A percentile compares a stretch with the other conserved stretches of the same genome.
Evolutionary conservation across 106 monocot species (phyloP).

Genomic region (Platanthera zijinensis): DNA sequence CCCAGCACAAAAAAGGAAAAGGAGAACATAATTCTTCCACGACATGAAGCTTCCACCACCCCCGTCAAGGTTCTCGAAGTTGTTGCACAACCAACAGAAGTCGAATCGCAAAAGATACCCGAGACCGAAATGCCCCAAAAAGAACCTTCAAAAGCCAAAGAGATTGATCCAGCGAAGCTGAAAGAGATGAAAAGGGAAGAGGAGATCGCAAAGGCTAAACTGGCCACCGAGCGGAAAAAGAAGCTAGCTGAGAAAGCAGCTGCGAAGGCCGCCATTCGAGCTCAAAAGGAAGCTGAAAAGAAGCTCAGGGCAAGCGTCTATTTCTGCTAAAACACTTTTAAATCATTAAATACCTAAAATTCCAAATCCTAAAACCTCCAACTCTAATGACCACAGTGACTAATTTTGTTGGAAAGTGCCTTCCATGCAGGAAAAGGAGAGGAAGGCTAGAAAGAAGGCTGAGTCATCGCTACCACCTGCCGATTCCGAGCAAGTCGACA

Average conservation of each 20-base stretch:
- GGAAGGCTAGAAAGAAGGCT: constrained; percentile 81
- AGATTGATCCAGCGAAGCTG: constrained; percentile 46
- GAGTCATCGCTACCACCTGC: constrained; percentile 14
- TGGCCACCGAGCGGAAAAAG: constrained; percentile 82
- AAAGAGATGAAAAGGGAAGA: constrained; percentile 85
- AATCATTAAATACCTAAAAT: no score
- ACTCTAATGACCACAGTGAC: not conserved
- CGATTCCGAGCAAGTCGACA: constrained; percentile 27
- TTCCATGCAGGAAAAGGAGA: constrained; percentile 48
- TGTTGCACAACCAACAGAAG: constrained; percentile 19
- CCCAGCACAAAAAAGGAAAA: constrained; percentile 22
- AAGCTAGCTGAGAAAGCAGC: constrained; percentile 80
- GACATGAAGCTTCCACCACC: not conserved
- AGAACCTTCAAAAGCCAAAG: constrained; percentile 13
- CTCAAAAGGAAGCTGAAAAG: constrained; percentile 80
- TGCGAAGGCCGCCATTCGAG: constrained; percentile 54
- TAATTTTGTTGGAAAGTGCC: not conserved
- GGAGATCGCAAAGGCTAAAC: constrained; percentile 80
- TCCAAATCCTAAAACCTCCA: no score
- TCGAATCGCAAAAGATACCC: constrained; percentile 14
- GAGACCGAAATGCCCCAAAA: constrained; percentile 11
- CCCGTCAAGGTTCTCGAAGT: constrained; percentile 3
- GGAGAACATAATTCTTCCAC: constrained; percentile 15
- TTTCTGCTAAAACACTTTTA: not conserved
- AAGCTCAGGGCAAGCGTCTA: constrained; percentile 43